These are phyloP conservation scores for Fusarium floridanum DNA, from an alignment of 2,329 filamentous ascomycete species.

Conservation along the genomic window DNA sequence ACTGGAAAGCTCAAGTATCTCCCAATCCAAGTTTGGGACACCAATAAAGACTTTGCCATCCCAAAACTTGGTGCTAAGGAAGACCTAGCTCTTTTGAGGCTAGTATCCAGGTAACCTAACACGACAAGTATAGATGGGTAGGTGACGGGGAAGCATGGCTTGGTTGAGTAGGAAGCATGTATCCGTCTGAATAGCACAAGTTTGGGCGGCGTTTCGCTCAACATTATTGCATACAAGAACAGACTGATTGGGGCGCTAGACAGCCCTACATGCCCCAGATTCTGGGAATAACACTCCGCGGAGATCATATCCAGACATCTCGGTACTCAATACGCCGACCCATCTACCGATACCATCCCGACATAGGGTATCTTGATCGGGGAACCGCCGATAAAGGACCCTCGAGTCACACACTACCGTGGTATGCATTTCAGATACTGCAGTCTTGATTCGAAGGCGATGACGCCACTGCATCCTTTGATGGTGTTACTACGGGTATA, in stretches of 20 bases:
- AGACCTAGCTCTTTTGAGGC: background rate
- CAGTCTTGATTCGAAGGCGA: conserved; percentile 1
- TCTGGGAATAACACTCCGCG: background rate
- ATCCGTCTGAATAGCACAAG: background rate
- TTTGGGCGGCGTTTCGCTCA: background rate
- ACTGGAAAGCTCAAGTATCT: background rate
- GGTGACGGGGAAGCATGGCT: background rate
- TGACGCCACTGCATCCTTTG: background rate
- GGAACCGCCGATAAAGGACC: background rate
- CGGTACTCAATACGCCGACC: background rate
- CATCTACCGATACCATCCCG: background rate
- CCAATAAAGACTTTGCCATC: background rate
- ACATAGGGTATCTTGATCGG: background rate
- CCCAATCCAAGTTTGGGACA: background rate
- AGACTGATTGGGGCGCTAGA: background rate
- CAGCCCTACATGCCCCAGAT: background rate
- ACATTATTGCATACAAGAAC: background rate
- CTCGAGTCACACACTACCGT: background rate
- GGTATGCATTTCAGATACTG: background rate
- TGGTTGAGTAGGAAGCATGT: background rate
- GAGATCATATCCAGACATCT: background rate
- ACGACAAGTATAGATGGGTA: background rate
- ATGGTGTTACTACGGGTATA: conserved; percentile 4
- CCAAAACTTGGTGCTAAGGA: background rate
- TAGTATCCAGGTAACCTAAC: background rate